Evolutionary conservation across 352 stramenopile species (phyloP), one percentile per base, ranked within the genome.

Genomic region (Phytophthora ramorum): DNA sequence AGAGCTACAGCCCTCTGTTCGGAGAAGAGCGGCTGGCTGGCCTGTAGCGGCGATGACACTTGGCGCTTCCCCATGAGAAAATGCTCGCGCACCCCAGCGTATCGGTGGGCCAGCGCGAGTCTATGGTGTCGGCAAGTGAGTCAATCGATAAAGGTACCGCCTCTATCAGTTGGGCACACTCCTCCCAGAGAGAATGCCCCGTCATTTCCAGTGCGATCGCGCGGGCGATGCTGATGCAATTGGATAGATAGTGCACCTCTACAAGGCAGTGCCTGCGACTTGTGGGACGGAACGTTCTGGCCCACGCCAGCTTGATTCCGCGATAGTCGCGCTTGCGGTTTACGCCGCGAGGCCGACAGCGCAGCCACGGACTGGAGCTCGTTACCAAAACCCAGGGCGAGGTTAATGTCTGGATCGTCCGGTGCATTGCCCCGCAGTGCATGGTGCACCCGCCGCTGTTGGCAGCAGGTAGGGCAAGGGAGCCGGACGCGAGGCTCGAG

Each of bases 11-110:
- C 2, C 26, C 4, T 7, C 26, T 32, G 4, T 43, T 14, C 14
- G 26, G 28, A 69, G 44, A 63, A 54, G 40, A 20, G 62, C 49
- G 35, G 54, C 38, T 52, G 22, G 16, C 44, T 65, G 37, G 10
- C 19, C 44, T 19, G 22, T 24, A 24, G 22, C 22, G 26, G 26
- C 53, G 28, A 41, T 38, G 37, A 63, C 60, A 62, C 52, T 66
- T 52, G 19, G 28, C 28, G 4, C 7, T 32, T 2, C 47, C 28
- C 34, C 47, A 59, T 63, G 60, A 68, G 60, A 68, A 68, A 68
- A 68, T 47, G 51, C 41, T 2, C 20, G 7, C 26, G 41, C 40
- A 28, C 17, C 19, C 22, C 38, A 38, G n/a, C 28, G 30, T 44
- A 51, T 61, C 49, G 49, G 44, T 17, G 38, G 47, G 32, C 20